Conservation (phyloP, 257 asterid genomes). For the Perilla frutescens region DNA sequence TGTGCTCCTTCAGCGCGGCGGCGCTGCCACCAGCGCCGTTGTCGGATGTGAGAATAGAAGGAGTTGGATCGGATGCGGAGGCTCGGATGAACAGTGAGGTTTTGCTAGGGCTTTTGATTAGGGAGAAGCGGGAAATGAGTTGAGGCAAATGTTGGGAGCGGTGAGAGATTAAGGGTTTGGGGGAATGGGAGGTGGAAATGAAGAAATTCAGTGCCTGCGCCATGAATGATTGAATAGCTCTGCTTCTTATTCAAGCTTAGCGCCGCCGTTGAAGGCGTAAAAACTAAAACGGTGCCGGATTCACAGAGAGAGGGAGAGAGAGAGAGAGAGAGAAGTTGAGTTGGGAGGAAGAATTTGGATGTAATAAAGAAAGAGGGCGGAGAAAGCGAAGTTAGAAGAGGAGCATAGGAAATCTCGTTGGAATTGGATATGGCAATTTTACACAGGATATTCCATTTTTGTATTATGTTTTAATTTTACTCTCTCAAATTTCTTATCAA, state of each 20-base stretch:
- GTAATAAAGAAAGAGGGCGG: conserved; percentile 43
- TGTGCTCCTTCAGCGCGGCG: conserved; percentile 41
- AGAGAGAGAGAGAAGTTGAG: neutral
- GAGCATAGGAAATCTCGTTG: conserved; percentile 42
- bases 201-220: conserved; percentile 53
- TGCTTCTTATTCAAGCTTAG: conserved; percentile 3
- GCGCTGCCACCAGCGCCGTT: conserved; percentile 63
- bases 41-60: conserved; percentile 39
- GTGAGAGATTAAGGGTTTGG: conserved; percentile 45
- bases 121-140: conserved; percentile 36
- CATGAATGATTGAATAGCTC: conserved; percentile 31
- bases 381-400: conserved; percentile 32
- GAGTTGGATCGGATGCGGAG: conserved; percentile 42
- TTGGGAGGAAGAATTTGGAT: conserved; percentile 19
- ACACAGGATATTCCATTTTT: neutral
- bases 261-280: conserved; percentile 33
- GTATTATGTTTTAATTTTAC: neutral
- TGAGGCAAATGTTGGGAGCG: conserved; percentile 22
- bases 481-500: neutral
- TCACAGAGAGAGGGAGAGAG: conserved; percentile 19
- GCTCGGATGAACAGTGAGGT: conserved; percentile 40
- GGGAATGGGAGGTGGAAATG: conserved; percentile 51
- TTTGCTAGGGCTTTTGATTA: conserved; percentile 26
- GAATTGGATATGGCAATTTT: conserved; percentile 24
- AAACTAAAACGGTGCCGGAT: conserved; percentile 4